Evolutionary conservation across 164 flowering plant species (phyloP).

Genomic region (Tinospora cordifolia): DNA sequence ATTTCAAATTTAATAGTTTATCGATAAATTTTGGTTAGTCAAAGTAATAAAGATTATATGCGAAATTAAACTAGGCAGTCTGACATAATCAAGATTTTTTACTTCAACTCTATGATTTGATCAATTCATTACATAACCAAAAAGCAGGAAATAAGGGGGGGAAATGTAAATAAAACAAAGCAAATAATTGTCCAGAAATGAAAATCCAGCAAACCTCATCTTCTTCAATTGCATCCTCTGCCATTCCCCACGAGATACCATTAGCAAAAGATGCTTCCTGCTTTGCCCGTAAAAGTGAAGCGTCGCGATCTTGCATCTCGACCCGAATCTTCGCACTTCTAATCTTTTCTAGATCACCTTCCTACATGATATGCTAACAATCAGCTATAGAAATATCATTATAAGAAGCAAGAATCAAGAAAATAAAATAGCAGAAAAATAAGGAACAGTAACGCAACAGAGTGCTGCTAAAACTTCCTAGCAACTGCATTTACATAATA

Average conservation of each 20-base stretch:
- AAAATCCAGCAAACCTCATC: slow-evolving; percentile 49
- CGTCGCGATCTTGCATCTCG: slow-evolving; percentile 69
- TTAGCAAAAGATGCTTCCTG: slow-evolving; percentile 70
- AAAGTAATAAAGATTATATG: not conserved
- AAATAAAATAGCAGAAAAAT: not conserved
- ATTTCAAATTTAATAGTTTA: not conserved
- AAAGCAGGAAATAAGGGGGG: not conserved
- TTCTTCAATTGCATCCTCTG: slow-evolving; percentile 94
- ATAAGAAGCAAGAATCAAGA: not conserved
- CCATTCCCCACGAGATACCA: slow-evolving; percentile 96
- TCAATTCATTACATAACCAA: not conserved
- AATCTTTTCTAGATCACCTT: slow-evolving; percentile 42
- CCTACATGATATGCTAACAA: slow-evolving; percentile 33
- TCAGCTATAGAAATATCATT: not conserved
- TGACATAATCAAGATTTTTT: not conserved
- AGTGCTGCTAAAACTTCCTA: not conserved
- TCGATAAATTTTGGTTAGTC: not conserved
- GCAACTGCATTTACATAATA: not conserved
- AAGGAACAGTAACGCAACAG: not conserved
- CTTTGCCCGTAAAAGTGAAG: slow-evolving; percentile 79
- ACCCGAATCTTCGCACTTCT: slow-evolving; percentile 44
- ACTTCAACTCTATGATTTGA: not conserved
- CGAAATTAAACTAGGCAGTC: not conserved
- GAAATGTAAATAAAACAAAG: not conserved
- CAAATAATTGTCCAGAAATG: not conserved